phyloP scores from a whole-genome alignment of 441 rosid genomes.

The Pelargonium fulgidum region DNA sequence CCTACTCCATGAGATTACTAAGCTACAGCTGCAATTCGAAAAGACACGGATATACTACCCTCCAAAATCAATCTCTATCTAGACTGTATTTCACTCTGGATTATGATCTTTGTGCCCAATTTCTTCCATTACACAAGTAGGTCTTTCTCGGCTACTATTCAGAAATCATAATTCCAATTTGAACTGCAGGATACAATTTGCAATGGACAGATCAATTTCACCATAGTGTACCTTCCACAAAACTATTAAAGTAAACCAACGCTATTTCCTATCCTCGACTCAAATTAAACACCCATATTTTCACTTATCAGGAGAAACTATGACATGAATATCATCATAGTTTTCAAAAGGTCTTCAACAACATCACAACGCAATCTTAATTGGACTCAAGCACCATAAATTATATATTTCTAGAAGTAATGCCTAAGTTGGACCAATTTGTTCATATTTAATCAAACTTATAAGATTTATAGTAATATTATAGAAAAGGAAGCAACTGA shows the following conservation, averaged over 20 bases:
- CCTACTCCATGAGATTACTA: background rate
- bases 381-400: background rate
- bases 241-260: background rate
- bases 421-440: no score
- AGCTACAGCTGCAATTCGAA: background rate
- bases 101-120: background rate
- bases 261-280: background rate
- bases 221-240: background rate
- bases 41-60: background rate
- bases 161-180: background rate
- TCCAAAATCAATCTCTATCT: background rate
- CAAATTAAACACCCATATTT: background rate
- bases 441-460: no score
- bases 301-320: background rate
- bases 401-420: background rate
- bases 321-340: background rate
- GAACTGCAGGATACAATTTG: no score
- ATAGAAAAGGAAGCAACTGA: no score
- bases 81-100: background rate
- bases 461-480: no score
- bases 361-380: background rate
- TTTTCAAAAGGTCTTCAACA: background rate
- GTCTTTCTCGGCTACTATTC: background rate
- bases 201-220: background rate
- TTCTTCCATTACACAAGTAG: slow-evolving; percentile 2